Evolutionary conservation across 2,329 filamentous ascomycete species (phyloP), one percentile per base, ranked within the genome.

Genomic region (Botrytis byssoidea): DNA sequence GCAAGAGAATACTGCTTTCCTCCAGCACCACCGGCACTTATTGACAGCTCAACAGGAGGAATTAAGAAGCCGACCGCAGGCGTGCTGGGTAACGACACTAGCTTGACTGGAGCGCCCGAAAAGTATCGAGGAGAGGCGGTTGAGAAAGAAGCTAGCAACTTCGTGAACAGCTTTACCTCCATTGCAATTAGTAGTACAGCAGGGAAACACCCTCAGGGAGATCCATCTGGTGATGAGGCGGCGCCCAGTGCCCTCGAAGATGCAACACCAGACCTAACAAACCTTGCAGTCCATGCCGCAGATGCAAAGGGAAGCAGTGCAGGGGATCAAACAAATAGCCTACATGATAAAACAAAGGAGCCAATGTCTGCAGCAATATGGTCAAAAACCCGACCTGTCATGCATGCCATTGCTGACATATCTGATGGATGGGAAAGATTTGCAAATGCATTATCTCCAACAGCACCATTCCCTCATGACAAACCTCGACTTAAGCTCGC

Each of bases 61-160:
- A 85, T 95, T 0, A 90, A 96, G 81, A 95, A 92, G 78, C 93
- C 93, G 0, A 89, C 89, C 69, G 88, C 93, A 4, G 93, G 93
- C 1, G 89, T 94, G 0, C 83, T 96, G 0, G 93, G 92, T 0
- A 94, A 91, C 32, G 88, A 91, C 42, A 92, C 94, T 74, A 94
- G 91, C 73, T 87, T 92, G 0, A 97, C 93, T 0, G 94, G 93
- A 1, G 93, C 93, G 0, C 91, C 93, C 0, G 93, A 97, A 81
- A 93, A 93, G 77, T 89, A 93, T 82, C 91, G 93, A 80, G 93
- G 94, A 40, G 93, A 96, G 81, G 92, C 93, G 0, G 92, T 94
- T 1, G 93, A 97, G 81, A 89, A 92, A 75, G 93, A 97, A 81
- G 94, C 94, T 1, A 91, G 88, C 77, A 95, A 94, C 80, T 91